These are phyloP conservation scores for Lodderomyces metapsilosis DNA, from an alignment of 1,139 yeast species.

Conservation along the genomic window DNA sequence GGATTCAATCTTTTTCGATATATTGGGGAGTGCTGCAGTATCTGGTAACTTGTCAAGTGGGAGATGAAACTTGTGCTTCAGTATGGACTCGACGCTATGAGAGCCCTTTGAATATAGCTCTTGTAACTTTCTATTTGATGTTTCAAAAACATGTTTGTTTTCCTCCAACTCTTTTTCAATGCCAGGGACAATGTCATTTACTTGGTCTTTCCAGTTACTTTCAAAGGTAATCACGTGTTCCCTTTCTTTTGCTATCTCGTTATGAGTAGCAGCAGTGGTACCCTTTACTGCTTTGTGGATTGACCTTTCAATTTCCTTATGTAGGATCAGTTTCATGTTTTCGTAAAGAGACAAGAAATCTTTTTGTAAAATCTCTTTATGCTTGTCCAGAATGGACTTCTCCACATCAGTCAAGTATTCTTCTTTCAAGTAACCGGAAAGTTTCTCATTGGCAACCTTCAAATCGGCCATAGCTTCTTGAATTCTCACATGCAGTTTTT, in stretches of 20 bases:
- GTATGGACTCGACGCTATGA: conserved; percentile 4
- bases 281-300: conserved; percentile 9
- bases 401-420: conserved; percentile 15
- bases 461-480: conserved; percentile 14
- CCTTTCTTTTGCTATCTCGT: conserved; percentile 9
- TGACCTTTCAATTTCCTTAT: conserved; percentile 8
- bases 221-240: conserved; percentile 6
- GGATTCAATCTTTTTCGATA: conserved; percentile 5
- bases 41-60: conserved; percentile 10
- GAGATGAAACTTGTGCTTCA: conserved; percentile 4
- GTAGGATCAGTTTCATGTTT: conserved; percentile 8
- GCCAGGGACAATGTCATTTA: conserved; percentile 4
- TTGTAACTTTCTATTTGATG: conserved; percentile 1
- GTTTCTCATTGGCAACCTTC: conserved; percentile 16
- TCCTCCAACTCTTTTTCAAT: conserved; percentile 6
- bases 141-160: conserved; percentile 6
- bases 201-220: conserved; percentile 9
- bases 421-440: conserved; percentile 16
- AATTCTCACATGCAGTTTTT: conserved; percentile 5
- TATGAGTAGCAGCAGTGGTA: conserved; percentile 7
- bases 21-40: conserved; percentile 11
- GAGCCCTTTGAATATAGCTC: conserved; percentile 2
- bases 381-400: conserved; percentile 7
- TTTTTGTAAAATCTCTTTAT: conserved; percentile 10
- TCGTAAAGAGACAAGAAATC: conserved; percentile 8